Conservation (phyloP, 345 rosid species). For the Pistacia integerrima region DNA sequence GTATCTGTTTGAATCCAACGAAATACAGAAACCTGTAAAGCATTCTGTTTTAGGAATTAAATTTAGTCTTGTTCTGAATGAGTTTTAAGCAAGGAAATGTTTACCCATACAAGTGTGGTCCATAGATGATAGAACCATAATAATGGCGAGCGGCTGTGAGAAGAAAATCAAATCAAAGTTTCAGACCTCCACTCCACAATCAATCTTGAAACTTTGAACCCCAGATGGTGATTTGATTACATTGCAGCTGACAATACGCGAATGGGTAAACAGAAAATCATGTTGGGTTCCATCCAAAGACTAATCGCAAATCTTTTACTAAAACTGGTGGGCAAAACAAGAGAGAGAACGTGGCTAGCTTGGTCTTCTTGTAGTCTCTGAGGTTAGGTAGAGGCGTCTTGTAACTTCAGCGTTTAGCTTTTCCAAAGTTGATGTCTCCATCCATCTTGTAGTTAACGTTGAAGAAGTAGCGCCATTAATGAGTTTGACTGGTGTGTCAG, state of each 20-base stretch:
- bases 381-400: neutral
- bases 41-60: too few relatives aligned
- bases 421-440: neutral
- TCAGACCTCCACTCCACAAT: neutral
- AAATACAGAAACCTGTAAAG: too few relatives aligned
- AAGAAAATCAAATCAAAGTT: neutral
- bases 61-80: too few relatives aligned
- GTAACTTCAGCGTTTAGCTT: neutral
- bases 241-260: neutral
- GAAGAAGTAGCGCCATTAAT: neutral
- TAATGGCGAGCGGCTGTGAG: neutral
- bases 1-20: too few relatives aligned
- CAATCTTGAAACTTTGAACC: neutral
- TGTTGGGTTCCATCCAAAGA: conserved; percentile 2
- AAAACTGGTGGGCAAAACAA: neutral
- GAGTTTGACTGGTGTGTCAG: neutral
- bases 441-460: neutral
- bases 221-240: neutral
- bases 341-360: neutral
- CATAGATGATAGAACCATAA: too few relatives aligned
- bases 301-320: neutral
- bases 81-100: neutral
- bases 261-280: neutral
- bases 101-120: too few relatives aligned
- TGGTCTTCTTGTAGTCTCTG: too few relatives aligned